Conservation (phyloP, 148 eudicot genomes). For the Euryodendron excelsum region DNA sequence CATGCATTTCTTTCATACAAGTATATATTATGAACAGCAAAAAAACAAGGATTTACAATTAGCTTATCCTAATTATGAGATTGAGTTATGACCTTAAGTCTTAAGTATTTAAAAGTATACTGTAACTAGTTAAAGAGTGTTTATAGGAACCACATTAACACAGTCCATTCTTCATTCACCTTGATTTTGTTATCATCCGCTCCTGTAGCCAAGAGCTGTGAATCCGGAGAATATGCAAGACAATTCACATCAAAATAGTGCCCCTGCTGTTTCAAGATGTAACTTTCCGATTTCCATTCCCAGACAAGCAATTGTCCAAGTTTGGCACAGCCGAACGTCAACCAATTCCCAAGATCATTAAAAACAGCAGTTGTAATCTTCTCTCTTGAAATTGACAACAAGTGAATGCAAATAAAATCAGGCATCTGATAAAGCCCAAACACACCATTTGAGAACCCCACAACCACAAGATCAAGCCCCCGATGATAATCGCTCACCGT, state of each 20-base stretch:
- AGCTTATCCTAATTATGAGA: background rate
- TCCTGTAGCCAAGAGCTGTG: slow-evolving; percentile 96
- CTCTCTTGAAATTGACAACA: slow-evolving; percentile 81
- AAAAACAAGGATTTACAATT: background rate
- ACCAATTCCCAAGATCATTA: slow-evolving; percentile 90
- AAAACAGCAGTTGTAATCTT: slow-evolving; percentile 84
- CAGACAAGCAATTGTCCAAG: slow-evolving; percentile 98
- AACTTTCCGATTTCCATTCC: slow-evolving; percentile 99
- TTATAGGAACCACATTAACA: background rate
- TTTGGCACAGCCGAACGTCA: slow-evolving; percentile 91
- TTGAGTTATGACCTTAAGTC: background rate
- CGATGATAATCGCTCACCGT: slow-evolving; percentile 74
- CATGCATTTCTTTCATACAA: background rate
- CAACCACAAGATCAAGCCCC: slow-evolving; percentile 73
- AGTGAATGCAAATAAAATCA: slow-evolving; percentile 76
- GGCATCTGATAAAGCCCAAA: slow-evolving; percentile 97
- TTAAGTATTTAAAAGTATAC: background rate
- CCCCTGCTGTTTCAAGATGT: slow-evolving; percentile 95
- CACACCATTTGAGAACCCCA: slow-evolving; percentile 90
- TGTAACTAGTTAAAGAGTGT: background rate
- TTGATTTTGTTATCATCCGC: slow-evolving; percentile 98
- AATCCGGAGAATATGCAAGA: slow-evolving; percentile 91
- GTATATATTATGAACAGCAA: background rate
- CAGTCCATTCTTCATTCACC: slow-evolving; percentile 34
- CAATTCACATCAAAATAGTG: slow-evolving; percentile 97